These are phyloP conservation scores for Botrytis tulipae DNA, from an alignment of 2,329 filamentous ascomycete genomes.

Conservation along the genomic window DNA sequence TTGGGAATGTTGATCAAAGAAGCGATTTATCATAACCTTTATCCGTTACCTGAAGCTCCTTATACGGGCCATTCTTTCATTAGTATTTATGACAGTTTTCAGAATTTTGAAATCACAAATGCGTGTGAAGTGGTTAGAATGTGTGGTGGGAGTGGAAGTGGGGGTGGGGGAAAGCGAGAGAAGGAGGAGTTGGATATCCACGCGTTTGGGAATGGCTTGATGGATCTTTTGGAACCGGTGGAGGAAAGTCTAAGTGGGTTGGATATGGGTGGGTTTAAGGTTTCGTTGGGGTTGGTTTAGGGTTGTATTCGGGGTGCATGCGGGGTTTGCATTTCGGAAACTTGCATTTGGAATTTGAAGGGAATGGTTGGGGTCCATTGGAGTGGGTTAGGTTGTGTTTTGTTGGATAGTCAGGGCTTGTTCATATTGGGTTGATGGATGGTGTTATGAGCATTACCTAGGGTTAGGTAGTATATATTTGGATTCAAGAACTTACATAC, in stretches of 20 bases:
- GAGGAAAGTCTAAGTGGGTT: background rate
- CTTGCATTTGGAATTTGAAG: background rate
- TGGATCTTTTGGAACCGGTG: slow-evolving; percentile 6
- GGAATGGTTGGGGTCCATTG: background rate
- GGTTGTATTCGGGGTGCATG: background rate
- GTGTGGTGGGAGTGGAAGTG: background rate
- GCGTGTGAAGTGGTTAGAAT: background rate
- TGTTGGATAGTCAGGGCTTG: background rate
- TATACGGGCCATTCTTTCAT: slow-evolving; percentile 3
- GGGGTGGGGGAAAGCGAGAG: background rate
- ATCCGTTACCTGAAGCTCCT: slow-evolving; percentile 11
- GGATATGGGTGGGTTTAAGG: slow-evolving; percentile 2
- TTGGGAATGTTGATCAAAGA: slow-evolving; percentile 5
- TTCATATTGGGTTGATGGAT: background rate
- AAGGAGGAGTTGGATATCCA: background rate
- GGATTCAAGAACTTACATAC: background rate
- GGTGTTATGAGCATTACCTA: background rate
- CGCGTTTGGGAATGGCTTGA: background rate
- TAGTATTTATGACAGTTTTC: background rate
- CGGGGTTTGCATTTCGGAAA: fast-evolving
- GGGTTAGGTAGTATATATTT: background rate
- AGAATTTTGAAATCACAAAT: slow-evolving; percentile 4
- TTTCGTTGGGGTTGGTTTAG: background rate
- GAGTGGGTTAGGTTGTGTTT: background rate
- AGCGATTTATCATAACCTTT: slow-evolving; percentile 1